phyloP scores from a whole-genome alignment of 257 asterid species.

The Cordia subcordata region DNA sequence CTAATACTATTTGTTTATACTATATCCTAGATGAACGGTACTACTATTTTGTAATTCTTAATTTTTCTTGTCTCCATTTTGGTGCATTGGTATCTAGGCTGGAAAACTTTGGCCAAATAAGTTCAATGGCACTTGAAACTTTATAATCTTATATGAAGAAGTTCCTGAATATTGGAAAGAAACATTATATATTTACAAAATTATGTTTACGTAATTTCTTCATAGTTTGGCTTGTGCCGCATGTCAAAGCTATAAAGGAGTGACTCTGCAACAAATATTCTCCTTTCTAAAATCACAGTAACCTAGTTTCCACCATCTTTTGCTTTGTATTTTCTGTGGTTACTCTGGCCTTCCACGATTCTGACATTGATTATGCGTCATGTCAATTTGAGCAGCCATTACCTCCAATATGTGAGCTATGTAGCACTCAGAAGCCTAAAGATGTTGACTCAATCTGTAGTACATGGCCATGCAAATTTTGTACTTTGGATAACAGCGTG shows the following conservation, averaged over 20 bases:
- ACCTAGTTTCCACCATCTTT: not conserved
- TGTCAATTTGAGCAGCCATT: constrained; percentile 40
- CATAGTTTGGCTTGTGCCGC: not conserved
- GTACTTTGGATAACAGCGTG: constrained; percentile 63
- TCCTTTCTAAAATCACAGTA: not conserved
- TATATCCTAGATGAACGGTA: no score
- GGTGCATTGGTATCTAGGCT: no score
- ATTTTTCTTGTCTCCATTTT: no score
- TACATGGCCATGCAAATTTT: constrained; percentile 73
- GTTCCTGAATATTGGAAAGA: no score
- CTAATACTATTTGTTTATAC: no score
- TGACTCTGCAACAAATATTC: not conserved
- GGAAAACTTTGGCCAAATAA: no score
- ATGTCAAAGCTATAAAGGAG: not conserved
- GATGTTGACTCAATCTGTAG: constrained; percentile 26
- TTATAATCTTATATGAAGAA: no score
- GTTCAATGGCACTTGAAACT: no score
- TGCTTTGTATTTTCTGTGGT: not conserved
- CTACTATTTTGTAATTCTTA: no score
- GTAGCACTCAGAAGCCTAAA: constrained; percentile 55
- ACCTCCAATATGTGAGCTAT: constrained; percentile 75
- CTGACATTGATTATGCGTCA: not conserved
- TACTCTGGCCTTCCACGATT: not conserved
- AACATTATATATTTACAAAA: no score
- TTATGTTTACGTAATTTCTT: no score